Base-by-base conservation (phyloP, 371 early-diverging fungal genomes). In the Mucor saturninus region DNA sequence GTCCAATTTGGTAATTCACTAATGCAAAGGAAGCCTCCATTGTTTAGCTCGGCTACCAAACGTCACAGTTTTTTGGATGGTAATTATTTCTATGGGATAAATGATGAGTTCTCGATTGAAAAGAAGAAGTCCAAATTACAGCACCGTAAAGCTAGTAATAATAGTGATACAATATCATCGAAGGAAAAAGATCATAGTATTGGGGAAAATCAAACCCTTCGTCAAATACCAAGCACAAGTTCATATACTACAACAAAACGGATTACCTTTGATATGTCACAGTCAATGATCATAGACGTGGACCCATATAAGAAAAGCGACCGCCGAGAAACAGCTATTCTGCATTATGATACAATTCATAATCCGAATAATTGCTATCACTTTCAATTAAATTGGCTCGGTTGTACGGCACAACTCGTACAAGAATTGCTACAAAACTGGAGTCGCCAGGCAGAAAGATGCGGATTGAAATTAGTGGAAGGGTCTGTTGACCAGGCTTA, bases 381-480 rank as follows among this genome's bases (percentile, higher is more conserved):
- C 61, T 90, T 98, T 56, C 93, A 95, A 66, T 71, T 98, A 28
- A 92, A 95, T 72, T 98, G 99, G 99, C 79, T 98, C 6, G 93
- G 93, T 30, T 98, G 98, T 71, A 95, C 96, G 2, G 91, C 96
- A 5, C 83, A 92, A 31, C 74, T 95, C 21, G 88, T 98, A 15
- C 95, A 97, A 59, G 96, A 97, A 59, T 74, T 95, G 53, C 76
- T 98, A 15, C 86, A 84, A 43, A 77, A 80, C 13, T 98, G 98
- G 99, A 71, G 87, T 37, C 76, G 94, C 26, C 83, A 83, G 30
- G 96, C 97, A 0, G 95, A 96, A 57, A 86, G 90, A 52, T 94
- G 93, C 65, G 97, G 97, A 2, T 76, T 98, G 35, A 89, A 91
- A 29, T 75, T 98, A 26, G 92, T 98, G 0, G 97, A 98, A 73